Percentiles rank a stretch among this genome's conserved stretches.
phyloP scores from a whole-genome alignment of 768 basidiomycete genomes.

The Leucosporidium yakuticum region DNA sequence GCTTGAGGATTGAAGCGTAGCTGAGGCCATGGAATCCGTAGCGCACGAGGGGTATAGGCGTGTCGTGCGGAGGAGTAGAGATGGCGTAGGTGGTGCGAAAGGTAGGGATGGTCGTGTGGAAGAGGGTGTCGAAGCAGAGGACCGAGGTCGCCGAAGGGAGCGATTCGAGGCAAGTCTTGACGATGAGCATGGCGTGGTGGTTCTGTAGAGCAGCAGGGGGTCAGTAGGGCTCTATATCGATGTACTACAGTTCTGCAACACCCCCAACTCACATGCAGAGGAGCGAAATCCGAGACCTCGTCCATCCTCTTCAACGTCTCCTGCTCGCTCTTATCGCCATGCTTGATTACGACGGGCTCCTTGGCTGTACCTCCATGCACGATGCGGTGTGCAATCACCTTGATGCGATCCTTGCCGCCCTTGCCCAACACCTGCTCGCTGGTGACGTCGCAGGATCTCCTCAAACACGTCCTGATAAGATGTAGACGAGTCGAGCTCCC shows the following conservation, averaged over 20 bases:
- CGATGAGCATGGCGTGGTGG: slow-evolving; percentile 48
- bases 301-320: slow-evolving; percentile 54
- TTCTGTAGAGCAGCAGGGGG: slow-evolving; percentile 37
- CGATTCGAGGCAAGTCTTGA: slow-evolving; percentile 53
- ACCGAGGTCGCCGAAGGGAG: slow-evolving; percentile 67
- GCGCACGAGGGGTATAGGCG: slow-evolving; percentile 65
- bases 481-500: slow-evolving; percentile 34
- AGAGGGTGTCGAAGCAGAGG: slow-evolving; percentile 82
- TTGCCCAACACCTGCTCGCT: slow-evolving; percentile 43
- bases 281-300: slow-evolving; percentile 29
- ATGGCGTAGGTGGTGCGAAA: slow-evolving; percentile 78
- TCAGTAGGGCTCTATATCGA: no score
- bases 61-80: slow-evolving; percentile 54
- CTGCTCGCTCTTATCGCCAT: slow-evolving; percentile 65
- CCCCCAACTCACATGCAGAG: slow-evolving; percentile 32
- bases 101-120: slow-evolving; percentile 67
- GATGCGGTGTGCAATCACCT: slow-evolving; percentile 65
- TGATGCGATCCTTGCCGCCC: slow-evolving; percentile 45
- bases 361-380: slow-evolving; percentile 80
- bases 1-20: slow-evolving; percentile 58
- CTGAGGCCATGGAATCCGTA: slow-evolving; percentile 81
- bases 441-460: slow-evolving; percentile 44
- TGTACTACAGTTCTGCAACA: no score
- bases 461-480: slow-evolving; percentile 43
- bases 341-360: slow-evolving; percentile 63